A percentile compares a stretch with the other conserved stretches of the same genome.
Evolutionary conservation across 2,329 filamentous ascomycete species (phyloP).

Genomic region (Sarocladiaceae sp.): DNA sequence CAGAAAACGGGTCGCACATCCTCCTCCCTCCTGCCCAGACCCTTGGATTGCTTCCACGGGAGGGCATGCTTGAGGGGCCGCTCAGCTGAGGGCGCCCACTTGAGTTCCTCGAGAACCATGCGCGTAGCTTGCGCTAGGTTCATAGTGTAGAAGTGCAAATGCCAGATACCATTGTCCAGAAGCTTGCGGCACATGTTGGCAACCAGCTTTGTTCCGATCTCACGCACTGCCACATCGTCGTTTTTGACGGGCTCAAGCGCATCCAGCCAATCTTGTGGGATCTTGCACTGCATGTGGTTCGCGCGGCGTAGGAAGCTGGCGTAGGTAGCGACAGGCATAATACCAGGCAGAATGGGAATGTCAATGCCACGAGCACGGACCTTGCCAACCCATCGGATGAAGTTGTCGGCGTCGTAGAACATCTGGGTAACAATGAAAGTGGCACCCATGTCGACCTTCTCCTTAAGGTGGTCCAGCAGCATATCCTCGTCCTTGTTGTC

Average conservation of each 20-base stretch:
- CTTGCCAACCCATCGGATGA: constrained; percentile 82
- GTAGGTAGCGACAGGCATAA: constrained; percentile 88
- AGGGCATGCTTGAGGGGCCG: constrained; percentile 82
- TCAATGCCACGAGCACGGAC: constrained; percentile 80
- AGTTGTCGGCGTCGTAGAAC: constrained; percentile 98
- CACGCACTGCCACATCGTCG: constrained; percentile 86
- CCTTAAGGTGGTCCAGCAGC: constrained; percentile 87
- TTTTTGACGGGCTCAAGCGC: constrained; percentile 91
- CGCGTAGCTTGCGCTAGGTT: constrained; percentile 91
- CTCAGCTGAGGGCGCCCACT: constrained; percentile 69
- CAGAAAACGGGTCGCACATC: constrained; percentile 98
- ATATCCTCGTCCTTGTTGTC: constrained; percentile 83
- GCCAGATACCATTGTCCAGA: constrained; percentile 72
- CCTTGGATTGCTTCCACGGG: constrained; percentile 93
- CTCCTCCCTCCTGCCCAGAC: constrained; percentile 79
- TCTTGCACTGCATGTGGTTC: constrained; percentile 81
- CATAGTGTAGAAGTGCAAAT: constrained; percentile 99
- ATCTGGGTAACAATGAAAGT: constrained; percentile 97
- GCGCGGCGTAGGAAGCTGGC: constrained; percentile 85
- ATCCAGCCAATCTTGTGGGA: constrained; percentile 75
- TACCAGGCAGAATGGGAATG: constrained; percentile 77
- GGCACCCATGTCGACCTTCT: constrained; percentile 91
- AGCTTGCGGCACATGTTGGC: constrained; percentile 86
- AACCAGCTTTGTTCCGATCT: constrained; percentile 80
- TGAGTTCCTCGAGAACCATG: constrained; percentile 87